phyloP scores from a whole-genome alignment of 2,329 filamentous ascomycete species.

The Botrytis fabae region DNA sequence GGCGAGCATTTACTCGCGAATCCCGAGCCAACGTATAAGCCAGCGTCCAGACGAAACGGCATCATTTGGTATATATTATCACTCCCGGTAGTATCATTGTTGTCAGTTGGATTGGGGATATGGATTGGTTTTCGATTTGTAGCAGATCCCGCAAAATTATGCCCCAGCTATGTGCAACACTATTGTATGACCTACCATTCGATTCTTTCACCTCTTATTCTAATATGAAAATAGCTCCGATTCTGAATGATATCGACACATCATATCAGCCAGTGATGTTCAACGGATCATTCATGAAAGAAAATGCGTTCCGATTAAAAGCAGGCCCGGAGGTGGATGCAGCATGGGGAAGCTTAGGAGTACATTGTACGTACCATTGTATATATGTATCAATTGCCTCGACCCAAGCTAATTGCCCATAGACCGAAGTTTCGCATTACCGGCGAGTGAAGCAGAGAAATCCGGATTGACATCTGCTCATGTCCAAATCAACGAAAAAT shows the following conservation, averaged over 20 bases:
- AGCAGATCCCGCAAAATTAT: constrained; percentile 23
- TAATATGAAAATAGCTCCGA: constrained; percentile 35
- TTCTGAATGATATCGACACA: constrained; percentile 46
- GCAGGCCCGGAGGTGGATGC: constrained; percentile 52
- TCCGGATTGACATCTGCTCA: constrained; percentile 50
- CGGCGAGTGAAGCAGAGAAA: constrained; percentile 43
- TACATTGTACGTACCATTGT: constrained; percentile 46
- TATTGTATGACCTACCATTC: constrained; percentile 24
- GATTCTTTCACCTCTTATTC: background rate
- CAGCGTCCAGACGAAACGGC: background rate
- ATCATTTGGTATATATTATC: constrained; percentile 14
- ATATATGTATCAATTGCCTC: background rate
- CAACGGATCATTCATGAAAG: constrained; percentile 54
- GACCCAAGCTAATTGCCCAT: background rate
- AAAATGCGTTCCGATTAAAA: constrained; percentile 51
- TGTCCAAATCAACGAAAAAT: constrained; percentile 51
- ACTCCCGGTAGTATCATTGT: constrained; percentile 21
- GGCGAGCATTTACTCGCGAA: constrained; percentile 19
- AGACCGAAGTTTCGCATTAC: constrained; percentile 44
- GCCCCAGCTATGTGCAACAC: constrained; percentile 25
- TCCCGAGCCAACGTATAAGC: constrained; percentile 5
- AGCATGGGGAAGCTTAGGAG: constrained; percentile 53
- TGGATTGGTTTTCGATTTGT: constrained; percentile 24
- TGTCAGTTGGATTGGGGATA: constrained; percentile 20
- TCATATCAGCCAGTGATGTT: constrained; percentile 47